Evolutionary conservation across 345 rosid genomes (phyloP).

Genomic region (Cardamine occulta): DNA sequence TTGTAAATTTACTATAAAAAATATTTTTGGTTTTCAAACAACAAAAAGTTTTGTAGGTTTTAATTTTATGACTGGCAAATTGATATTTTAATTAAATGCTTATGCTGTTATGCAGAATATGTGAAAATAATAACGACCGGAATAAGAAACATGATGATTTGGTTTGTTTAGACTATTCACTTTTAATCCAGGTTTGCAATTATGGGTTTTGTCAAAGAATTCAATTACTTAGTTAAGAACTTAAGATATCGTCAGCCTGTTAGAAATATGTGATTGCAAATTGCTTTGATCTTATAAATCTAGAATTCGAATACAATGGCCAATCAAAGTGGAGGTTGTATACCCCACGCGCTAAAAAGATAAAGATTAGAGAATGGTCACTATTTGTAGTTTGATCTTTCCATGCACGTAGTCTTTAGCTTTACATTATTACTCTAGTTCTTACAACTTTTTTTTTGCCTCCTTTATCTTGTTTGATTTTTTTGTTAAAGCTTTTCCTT

Average conservation of each 20-base stretch:
- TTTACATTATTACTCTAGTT: constrained; percentile 35
- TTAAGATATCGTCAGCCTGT: neutral
- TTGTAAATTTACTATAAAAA: neutral
- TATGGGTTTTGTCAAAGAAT: constrained; percentile 1
- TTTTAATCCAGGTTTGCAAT: neutral
- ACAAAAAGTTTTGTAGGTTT: neutral
- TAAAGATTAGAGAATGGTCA: constrained; percentile 42
- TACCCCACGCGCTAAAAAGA: constrained; percentile 31
- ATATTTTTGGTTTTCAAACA: neutral
- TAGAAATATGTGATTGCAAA: neutral
- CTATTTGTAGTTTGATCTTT: constrained; percentile 38
- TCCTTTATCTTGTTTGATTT: constrained; percentile 17
- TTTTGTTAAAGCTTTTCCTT: neutral
- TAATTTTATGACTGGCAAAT: neutral
- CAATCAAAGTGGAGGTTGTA: constrained; percentile 15
- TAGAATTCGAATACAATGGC: neutral
- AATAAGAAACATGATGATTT: constrained; percentile 7
- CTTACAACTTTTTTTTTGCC: constrained; percentile 6
- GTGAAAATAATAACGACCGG: neutral
- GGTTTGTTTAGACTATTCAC: neutral
- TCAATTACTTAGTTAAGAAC: neutral
- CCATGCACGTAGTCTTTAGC: constrained; percentile 48
- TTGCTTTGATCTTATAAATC: constrained; percentile 1
- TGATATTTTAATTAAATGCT: neutral
- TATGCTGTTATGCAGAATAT: neutral